These are phyloP conservation scores for Pezizomycotina sp. DNA, from an alignment of 2,329 filamentous ascomycete species.

Conservation along the genomic window DNA sequence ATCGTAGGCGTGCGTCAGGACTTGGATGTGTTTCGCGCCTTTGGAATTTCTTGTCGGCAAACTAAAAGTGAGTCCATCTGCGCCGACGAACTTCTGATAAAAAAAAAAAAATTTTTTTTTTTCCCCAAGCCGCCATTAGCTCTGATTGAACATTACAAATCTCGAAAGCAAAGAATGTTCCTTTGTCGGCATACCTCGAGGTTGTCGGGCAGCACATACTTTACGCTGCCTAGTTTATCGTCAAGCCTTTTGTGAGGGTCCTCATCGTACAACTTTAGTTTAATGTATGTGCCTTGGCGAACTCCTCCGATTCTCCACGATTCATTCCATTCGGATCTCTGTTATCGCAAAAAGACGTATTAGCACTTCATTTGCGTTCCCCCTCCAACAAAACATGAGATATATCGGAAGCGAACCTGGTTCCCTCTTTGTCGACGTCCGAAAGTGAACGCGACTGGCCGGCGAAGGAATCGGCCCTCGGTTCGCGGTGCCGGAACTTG, in stretches of 20 bases:
- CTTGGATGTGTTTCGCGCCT: conserved; percentile 13
- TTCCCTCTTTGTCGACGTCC: conserved; percentile 18
- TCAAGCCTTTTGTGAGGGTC: conserved; percentile 7
- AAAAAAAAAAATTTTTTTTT: too few relatives aligned
- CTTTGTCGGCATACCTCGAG: conserved; percentile 6
- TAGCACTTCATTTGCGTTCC: too few relatives aligned
- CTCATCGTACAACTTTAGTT: conserved; percentile 17
- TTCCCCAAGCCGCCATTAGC: too few relatives aligned
- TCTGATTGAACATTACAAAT: neutral
- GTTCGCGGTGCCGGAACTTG: too few relatives aligned
- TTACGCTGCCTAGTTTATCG: conserved; percentile 18
- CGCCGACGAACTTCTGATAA: conserved; percentile 8
- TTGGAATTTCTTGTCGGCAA: conserved; percentile 12
- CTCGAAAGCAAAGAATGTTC: neutral
- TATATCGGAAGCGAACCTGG: too few relatives aligned
- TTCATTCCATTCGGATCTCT: conserved; percentile 18
- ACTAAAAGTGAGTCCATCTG: conserved; percentile 4
- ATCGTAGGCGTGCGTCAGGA: conserved; percentile 13
- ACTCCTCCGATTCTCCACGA: conserved; percentile 14
- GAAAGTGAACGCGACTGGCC: conserved; percentile 11
- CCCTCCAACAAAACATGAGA: too few relatives aligned
- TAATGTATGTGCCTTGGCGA: conserved; percentile 14
- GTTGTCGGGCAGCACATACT: conserved; percentile 6
- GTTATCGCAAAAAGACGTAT: conserved; percentile 1
- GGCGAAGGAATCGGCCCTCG: too few relatives aligned